Percentiles rank a stretch among this genome's conserved stretches.
phyloP scores from a whole-genome alignment of 441 rosid species.

The Isatis lusitanica region DNA sequence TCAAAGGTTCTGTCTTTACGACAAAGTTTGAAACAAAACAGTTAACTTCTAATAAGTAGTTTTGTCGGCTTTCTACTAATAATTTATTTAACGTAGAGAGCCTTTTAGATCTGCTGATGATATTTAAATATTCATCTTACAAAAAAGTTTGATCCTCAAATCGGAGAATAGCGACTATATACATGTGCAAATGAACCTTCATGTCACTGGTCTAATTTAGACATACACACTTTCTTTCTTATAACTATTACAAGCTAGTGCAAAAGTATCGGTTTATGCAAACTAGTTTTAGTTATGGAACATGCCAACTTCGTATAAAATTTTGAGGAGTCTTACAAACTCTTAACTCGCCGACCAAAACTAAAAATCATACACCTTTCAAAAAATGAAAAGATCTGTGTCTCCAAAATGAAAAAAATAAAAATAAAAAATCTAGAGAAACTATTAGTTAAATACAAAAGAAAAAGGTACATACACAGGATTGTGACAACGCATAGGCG shows the following conservation, averaged over 20 bases:
- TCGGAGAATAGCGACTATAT: background rate
- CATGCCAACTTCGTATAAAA: background rate
- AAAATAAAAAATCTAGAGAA: background rate
- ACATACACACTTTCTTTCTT: too few relatives aligned
- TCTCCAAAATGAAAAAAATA: background rate
- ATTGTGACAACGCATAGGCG: conserved; percentile 12
- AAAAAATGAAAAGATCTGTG: background rate
- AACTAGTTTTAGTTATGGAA: background rate
- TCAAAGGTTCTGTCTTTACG: background rate
- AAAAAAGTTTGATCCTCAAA: background rate
- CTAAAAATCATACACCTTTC: background rate
- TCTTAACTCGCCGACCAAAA: background rate
- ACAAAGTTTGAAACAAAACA: background rate
- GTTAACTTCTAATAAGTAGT: background rate
- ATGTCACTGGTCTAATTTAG: background rate
- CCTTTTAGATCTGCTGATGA: background rate
- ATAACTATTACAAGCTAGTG: too few relatives aligned
- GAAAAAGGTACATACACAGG: background rate
- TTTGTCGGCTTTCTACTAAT: background rate
- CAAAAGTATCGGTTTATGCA: background rate
- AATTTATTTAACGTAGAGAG: background rate
- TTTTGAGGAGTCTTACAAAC: background rate
- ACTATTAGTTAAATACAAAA: background rate
- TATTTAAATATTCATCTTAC: background rate
- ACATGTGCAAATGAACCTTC: background rate